Percentiles rank a stretch among this genome's conserved stretches.
phyloP scores from a whole-genome alignment of 2,329 filamentous ascomycete species.

The Hypoxylon sp. region DNA sequence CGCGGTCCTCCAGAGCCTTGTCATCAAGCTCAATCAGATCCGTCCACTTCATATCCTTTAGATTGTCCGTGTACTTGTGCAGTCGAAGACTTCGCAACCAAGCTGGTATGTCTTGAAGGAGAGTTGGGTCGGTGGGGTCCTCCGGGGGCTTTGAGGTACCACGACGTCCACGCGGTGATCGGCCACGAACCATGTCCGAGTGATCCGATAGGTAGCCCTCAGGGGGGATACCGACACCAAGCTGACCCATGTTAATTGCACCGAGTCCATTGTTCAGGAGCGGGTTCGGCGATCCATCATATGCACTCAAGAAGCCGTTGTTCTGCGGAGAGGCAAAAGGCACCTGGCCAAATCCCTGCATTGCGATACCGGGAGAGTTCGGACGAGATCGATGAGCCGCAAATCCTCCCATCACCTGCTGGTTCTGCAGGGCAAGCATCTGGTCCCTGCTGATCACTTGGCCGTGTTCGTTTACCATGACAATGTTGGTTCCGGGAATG shows the following conservation, averaged over 20 bases:
- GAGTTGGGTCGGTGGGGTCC: slow-evolving; percentile 89
- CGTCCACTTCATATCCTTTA: slow-evolving; percentile 97
- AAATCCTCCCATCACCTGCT: slow-evolving; percentile 69
- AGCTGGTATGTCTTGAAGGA: slow-evolving; percentile 93
- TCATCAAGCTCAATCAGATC: slow-evolving; percentile 93
- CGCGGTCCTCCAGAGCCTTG: slow-evolving; percentile 89
- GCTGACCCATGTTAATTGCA: slow-evolving; percentile 76
- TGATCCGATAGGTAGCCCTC: slow-evolving; percentile 95
- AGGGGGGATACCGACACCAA: slow-evolving; percentile 74
- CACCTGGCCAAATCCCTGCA: slow-evolving; percentile 76
- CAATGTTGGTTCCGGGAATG: slow-evolving; percentile 79
- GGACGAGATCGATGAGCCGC: slow-evolving; percentile 83
- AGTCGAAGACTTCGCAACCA: slow-evolving; percentile 95
- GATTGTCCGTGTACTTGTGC: slow-evolving; percentile 98
- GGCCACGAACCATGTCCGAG: slow-evolving; percentile 88
- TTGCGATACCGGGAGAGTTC: slow-evolving; percentile 86
- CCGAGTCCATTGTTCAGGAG: slow-evolving; percentile 77
- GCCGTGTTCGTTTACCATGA: slow-evolving; percentile 95
- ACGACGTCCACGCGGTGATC: slow-evolving; percentile 90
- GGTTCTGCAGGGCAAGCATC: slow-evolving; percentile 81
- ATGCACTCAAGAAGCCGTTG: slow-evolving; percentile 93
- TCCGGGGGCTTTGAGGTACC: slow-evolving; percentile 98
- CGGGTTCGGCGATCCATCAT: slow-evolving; percentile 76
- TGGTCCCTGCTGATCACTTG: slow-evolving; percentile 89
- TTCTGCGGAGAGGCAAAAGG: slow-evolving; percentile 89